phyloP scores from a whole-genome alignment of 176 grass and related monocot species.

The Oryza coarctata region DNA sequence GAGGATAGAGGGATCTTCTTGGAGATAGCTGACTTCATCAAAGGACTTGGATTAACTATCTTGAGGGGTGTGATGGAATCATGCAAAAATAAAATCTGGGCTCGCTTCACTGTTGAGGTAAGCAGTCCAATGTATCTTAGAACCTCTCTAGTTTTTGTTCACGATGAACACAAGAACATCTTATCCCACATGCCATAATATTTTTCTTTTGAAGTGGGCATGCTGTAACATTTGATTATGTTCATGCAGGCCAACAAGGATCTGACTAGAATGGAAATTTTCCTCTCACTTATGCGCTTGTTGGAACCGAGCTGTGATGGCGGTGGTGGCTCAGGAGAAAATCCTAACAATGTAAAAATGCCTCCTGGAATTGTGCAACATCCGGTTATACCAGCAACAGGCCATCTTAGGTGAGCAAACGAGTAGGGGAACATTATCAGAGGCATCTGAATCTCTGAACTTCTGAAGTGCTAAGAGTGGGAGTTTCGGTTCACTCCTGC shows the following conservation, averaged over 20 bases:
- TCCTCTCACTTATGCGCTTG: constrained; percentile 68
- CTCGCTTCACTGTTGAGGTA: constrained; percentile 80
- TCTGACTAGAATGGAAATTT: constrained; percentile 79
- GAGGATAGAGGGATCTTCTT: constrained; percentile 79
- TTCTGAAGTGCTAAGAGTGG: constrained; percentile 75
- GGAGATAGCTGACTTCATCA: constrained; percentile 85
- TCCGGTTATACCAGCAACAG: constrained; percentile 62
- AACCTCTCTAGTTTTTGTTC: constrained; percentile 9
- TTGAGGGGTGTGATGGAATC: constrained; percentile 83
- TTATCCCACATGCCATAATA: background rate
- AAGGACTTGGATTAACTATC: constrained; percentile 80
- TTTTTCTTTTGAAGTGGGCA: background rate
- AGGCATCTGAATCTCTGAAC: constrained; percentile 18
- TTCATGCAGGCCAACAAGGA: constrained; percentile 68
- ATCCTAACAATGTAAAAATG: constrained; percentile 43
- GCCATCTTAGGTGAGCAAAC: constrained; percentile 48
- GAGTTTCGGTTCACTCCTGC: constrained; percentile 55
- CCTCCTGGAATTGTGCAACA: constrained; percentile 43
- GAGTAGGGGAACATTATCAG: background rate
- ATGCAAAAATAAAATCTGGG: constrained; percentile 80
- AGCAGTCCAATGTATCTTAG: background rate
- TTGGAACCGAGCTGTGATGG: constrained; percentile 56
- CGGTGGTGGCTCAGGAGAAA: constrained; percentile 26
- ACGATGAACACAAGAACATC: constrained; percentile 1
- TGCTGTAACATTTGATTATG: background rate